Base-by-base conservation (phyloP, 495 filamentous ascomycete genomes). In the Gamarada debralockiae region DNA sequence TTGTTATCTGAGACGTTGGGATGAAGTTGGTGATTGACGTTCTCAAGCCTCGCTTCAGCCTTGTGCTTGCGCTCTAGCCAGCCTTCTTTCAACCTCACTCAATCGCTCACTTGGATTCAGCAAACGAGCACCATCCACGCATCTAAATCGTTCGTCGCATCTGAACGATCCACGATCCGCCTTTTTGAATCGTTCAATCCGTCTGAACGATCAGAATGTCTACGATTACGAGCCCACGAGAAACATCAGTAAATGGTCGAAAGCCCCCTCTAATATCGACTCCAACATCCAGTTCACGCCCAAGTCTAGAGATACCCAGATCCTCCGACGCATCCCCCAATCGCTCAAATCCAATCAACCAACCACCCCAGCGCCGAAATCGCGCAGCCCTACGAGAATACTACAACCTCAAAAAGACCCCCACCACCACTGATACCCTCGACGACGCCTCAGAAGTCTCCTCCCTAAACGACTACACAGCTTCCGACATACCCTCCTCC, bases 371-470 rank as follows among this genome's bases (percentile, higher is more conserved):
- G 76, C 74, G 71, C 48, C 53, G 60, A 48, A 78, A 73, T 58
- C 86, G 92, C 58, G 78, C 87, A 33, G 93, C 93, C 15, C 79
- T 98, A 14, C 85, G 93, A 52, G 90, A 96, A 59, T 97, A 96
- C 74, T 98, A 97, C 70, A 89, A 89, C 58, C 79, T 97, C 50
- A 87, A 85, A 61, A 73, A 38, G 67, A 58, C 68, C 17, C 63
- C 67, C 15, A 65, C n/a, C 3, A 17, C n/a, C n/a, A 44, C 23
- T 8, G 14, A 33, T n/a, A n/a, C n/a, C n/a, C n/a, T n/a, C 23
- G 40, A 51, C 39, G 39, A 42, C 67, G 36, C 67, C 64, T n/a
- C 50, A 29, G 33, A 56, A 27, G 20, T 48, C 33, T 53, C 54
- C 23, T 62, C 59, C 9, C 61, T 57, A 46, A 60, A 62, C 25